A percentile compares a stretch with the other conserved stretches of the same genome.
Evolutionary conservation across 1,284 basidiomycete species (phyloP).

Genomic region (Ceraceosorus guamensis): DNA sequence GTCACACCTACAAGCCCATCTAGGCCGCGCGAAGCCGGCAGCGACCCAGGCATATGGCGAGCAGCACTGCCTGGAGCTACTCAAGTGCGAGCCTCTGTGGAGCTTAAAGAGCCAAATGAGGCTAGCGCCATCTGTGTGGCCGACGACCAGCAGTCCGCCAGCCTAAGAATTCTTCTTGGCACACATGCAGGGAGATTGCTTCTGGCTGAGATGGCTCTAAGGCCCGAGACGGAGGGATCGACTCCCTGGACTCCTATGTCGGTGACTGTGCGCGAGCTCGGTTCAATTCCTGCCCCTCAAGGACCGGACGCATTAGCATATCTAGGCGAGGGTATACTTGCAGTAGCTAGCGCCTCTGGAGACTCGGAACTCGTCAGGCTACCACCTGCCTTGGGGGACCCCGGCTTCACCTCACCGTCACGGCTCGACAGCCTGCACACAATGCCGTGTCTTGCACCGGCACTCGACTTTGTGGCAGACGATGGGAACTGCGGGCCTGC

Average conservation of each 20-base stretch:
- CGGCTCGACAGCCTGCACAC: constrained; percentile 13
- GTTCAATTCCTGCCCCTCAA: constrained; percentile 19
- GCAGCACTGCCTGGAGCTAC: constrained; percentile 21
- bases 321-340: constrained; percentile 32
- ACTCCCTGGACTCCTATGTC: constrained; percentile 1
- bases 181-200: constrained; percentile 10
- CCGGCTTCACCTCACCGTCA: constrained; percentile 1
- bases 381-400: background rate
- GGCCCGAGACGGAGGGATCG: constrained; percentile 2
- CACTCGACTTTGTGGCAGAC: constrained; percentile 75
- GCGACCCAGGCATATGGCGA: constrained; percentile 14
- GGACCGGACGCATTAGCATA: constrained; percentile 29
- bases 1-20: constrained; percentile 6
- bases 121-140: background rate
- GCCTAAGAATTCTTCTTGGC: constrained; percentile 22
- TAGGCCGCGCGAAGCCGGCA: background rate
- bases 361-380: constrained; percentile 23
- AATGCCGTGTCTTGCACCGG: constrained; percentile 62
- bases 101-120: constrained; percentile 10
- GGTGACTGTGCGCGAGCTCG: constrained; percentile 20
- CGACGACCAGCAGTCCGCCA: background rate
- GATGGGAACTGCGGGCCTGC: constrained; percentile 57
- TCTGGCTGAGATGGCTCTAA: constrained; percentile 19
- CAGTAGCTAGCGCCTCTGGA: constrained; percentile 30
- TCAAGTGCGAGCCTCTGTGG: constrained; percentile 24